A percentile compares a stretch with the other conserved stretches of the same genome.
Evolutionary conservation across 768 basidiomycete genomes (phyloP).

Genomic region (Trametes punicea): DNA sequence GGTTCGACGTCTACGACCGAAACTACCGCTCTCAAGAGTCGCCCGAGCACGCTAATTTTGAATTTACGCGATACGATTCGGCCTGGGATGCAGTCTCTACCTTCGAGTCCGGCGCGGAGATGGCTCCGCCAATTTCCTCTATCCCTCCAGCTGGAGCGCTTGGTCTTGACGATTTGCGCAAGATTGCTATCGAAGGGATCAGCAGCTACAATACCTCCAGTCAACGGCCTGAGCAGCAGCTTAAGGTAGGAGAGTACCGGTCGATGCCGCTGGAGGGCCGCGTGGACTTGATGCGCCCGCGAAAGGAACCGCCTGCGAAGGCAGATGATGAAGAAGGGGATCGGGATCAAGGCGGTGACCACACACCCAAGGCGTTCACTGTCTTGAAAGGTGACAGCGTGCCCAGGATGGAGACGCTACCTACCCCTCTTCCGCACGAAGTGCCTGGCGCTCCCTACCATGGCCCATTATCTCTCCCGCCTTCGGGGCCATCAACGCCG

Average conservation of each 20-base stretch:
- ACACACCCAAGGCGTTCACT: slow-evolving; percentile 20
- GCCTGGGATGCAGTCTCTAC: slow-evolving; percentile 60
- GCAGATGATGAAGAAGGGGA: not conserved
- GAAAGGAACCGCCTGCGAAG: slow-evolving; percentile 15
- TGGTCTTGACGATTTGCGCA: slow-evolving; percentile 62
- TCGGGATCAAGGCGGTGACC: slow-evolving; percentile 5
- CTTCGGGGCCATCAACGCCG: slow-evolving; percentile 27
- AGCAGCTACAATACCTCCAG: slow-evolving; percentile 15
- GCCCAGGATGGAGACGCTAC: slow-evolving; percentile 46
- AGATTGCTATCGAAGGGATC: slow-evolving; percentile 58
- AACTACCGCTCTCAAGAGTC: slow-evolving; percentile 67
- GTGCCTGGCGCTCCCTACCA: slow-evolving; percentile 61
- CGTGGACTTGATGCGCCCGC: slow-evolving; percentile 78
- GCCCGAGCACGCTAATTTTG: slow-evolving; percentile 47
- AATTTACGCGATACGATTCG: slow-evolving; percentile 64
- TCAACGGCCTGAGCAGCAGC: slow-evolving; percentile 3
- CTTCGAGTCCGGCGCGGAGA: slow-evolving; percentile 33
- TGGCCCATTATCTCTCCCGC: slow-evolving; percentile 15
- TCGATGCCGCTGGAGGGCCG: slow-evolving; percentile 86
- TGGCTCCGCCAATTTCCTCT: slow-evolving; percentile 17
- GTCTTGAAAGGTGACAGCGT: slow-evolving; percentile 8
- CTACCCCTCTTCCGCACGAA: slow-evolving; percentile 62
- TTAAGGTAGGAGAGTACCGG: slow-evolving; percentile 69
- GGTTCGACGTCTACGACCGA: slow-evolving; percentile 88
- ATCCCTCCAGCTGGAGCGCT: slow-evolving; percentile 34